A percentile compares a stretch with the other conserved stretches of the same genome.
phyloP scores from a whole-genome alignment of 768 basidiomycete genomes.

The Pulveroboletus ravenelii region DNA sequence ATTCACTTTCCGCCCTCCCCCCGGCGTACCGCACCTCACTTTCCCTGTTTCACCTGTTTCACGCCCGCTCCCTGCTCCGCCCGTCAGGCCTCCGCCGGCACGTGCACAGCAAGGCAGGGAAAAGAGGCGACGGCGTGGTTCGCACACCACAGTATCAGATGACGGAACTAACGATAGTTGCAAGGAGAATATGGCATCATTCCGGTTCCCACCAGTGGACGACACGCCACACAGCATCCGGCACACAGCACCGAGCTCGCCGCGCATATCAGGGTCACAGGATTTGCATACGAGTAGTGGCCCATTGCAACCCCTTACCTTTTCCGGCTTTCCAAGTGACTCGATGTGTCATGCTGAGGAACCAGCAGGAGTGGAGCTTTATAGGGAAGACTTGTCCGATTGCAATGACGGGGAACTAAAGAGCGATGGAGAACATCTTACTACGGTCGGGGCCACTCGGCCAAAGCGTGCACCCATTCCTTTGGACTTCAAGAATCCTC shows the following conservation, averaged over 20 bases:
- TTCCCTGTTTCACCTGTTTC: constrained; percentile 28
- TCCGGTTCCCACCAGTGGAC: constrained; percentile 63
- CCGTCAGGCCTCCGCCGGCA: constrained; percentile 21
- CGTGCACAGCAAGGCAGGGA: constrained; percentile 64
- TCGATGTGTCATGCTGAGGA: constrained; percentile 24
- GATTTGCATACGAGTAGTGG: constrained; percentile 18
- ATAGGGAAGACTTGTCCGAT: constrained; percentile 7
- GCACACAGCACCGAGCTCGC: constrained; percentile 40
- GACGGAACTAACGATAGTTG: constrained; percentile 46
- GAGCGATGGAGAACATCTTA: constrained; percentile 16
- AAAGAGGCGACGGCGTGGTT: constrained; percentile 65
- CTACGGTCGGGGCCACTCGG: constrained; percentile 23
- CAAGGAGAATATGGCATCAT: constrained; percentile 62
- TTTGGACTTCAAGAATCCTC: constrained; percentile 66
- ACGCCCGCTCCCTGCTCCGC: constrained; percentile 40
- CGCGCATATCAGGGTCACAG: constrained; percentile 29
- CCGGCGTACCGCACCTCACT: constrained; percentile 56
- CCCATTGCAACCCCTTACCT: constrained; percentile 49
- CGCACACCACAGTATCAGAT: constrained; percentile 29
- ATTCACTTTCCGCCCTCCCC: constrained; percentile 74
- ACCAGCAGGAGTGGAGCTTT: constrained; percentile 7
- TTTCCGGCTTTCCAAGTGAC: constrained; percentile 53
- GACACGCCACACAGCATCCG: constrained; percentile 49
- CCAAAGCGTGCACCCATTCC: constrained; percentile 72
- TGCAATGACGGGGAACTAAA: constrained; percentile 8